These are phyloP conservation scores for Yueomyces sp. DNA, from an alignment of 805 yeast species.

Conservation along the genomic window DNA sequence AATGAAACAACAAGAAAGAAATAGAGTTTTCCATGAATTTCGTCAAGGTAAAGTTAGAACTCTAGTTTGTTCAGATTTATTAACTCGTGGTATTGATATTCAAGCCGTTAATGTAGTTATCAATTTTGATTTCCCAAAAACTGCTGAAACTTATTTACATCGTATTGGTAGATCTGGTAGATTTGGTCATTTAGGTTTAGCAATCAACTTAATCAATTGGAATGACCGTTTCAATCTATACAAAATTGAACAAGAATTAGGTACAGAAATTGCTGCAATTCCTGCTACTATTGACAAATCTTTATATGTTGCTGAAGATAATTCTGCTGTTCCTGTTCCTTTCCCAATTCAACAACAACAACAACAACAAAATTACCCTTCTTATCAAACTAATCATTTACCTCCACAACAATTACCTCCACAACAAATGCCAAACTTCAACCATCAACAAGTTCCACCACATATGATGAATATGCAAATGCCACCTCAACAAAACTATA, in stretches of 20 bases:
- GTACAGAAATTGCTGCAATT: constrained; percentile 93
- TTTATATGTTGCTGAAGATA: constrained; percentile 73
- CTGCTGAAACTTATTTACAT: constrained; percentile 93
- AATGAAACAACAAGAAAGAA: constrained; percentile 96
- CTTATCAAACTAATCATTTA: constrained; percentile 9
- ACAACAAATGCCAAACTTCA: not conserved
- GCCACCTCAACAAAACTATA: constrained; percentile 8
- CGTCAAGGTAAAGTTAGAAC: constrained; percentile 97
- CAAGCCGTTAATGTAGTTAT: constrained; percentile 98
- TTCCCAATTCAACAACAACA: constrained; percentile 45
- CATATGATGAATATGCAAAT: not conserved
- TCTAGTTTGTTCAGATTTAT: constrained; percentile 88
- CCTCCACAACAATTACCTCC: constrained; percentile 2
- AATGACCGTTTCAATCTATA: constrained; percentile 87
- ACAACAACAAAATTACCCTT: constrained; percentile 12
- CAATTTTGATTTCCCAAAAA: constrained; percentile 96
- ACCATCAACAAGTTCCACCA: not conserved
- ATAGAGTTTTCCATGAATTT: constrained; percentile 95
- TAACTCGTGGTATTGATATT: constrained; percentile 97
- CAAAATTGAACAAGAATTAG: constrained; percentile 92
- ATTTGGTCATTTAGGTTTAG: constrained; percentile 96
- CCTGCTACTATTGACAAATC: constrained; percentile 86
- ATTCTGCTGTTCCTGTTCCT: constrained; percentile 73
- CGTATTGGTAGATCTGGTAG: constrained; percentile 99
- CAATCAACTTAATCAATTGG: constrained; percentile 94